phyloP scores from a whole-genome alignment of 345 rosid species.

The Clarkia xantiana region DNA sequence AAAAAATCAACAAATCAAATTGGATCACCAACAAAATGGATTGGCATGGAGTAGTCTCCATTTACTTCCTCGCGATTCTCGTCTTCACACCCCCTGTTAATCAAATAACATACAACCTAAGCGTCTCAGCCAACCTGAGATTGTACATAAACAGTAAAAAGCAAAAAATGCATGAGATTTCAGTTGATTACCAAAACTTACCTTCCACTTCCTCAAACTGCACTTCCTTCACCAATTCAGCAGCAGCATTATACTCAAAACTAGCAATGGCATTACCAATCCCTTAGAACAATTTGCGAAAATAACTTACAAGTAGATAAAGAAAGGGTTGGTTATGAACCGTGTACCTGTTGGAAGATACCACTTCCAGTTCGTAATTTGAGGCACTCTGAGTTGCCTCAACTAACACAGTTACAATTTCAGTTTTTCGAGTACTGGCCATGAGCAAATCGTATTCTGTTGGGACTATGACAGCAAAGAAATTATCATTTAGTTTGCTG shows the following conservation, averaged over 20 bases:
- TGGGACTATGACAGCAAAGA: slow-evolving; percentile 71
- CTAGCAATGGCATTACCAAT: slow-evolving; percentile 17
- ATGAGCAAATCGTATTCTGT: slow-evolving; percentile 87
- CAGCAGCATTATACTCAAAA: slow-evolving; percentile 69
- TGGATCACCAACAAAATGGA: too few relatives aligned
- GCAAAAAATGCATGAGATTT: not conserved
- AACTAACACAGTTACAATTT: slow-evolving; percentile 64
- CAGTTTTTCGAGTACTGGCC: slow-evolving; percentile 87
- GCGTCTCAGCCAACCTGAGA: too few relatives aligned
- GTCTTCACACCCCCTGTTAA: slow-evolving; percentile 71
- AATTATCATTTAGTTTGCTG: slow-evolving; percentile 77
- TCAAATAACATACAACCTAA: not conserved
- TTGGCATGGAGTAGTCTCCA: too few relatives aligned
- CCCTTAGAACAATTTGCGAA: too few relatives aligned
- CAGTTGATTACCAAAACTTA: slow-evolving; percentile 2
- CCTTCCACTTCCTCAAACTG: slow-evolving; percentile 74
- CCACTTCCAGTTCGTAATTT: slow-evolving; percentile 70
- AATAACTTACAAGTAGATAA: too few relatives aligned
- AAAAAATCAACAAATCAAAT: too few relatives aligned
- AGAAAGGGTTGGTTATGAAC: too few relatives aligned
- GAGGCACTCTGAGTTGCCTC: slow-evolving; percentile 60
- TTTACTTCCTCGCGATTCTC: slow-evolving; percentile 44
- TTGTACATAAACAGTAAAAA: not conserved
- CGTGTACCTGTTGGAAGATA: slow-evolving; percentile 62
- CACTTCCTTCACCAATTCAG: slow-evolving; percentile 73